Base-by-base conservation (phyloP, 495 filamentous ascomycete genomes). In the Penicillium angulare region DNA sequence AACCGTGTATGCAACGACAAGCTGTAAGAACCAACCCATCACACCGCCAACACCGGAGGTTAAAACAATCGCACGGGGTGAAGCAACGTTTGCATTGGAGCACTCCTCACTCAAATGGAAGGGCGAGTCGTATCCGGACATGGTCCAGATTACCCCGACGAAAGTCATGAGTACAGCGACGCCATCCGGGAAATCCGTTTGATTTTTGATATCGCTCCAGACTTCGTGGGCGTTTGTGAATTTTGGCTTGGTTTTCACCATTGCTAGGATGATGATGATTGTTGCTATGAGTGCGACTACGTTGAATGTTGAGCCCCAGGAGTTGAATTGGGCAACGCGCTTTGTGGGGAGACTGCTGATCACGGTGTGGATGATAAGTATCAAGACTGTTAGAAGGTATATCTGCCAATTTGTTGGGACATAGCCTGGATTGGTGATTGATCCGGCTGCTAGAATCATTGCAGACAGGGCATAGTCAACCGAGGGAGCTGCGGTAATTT, bases 51-150 rank as follows among this genome's bases (percentile, higher is more conserved):
- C 69, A 1, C 68, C 81, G 7, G 80, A 80, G 9, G 87, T 90
- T 58, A 91, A 70, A 20, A 89, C 79, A 50, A 91, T 91, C n/a
- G 87, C 86, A 10, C 87, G 77, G 0, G 87, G 87, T 1, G 86
- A 83, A 27, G 87, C 87, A 43, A 90, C 67, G 46, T 84, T 83
- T 23, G 87, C 87, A 59, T 90, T 90, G 38, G 82, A 84, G 64
- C 87, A 90, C 61, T 91, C 87, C 52, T 91, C 87, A 27, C 80
- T 80, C 18, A 91, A 65, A 65, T 91, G 87, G 61, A 91, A 91
- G 0, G 86, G 83, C 0, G 81, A 80, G 61, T 91, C 87, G 62
- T 88, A 89, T 26, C 86, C 82, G 24, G 72, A 77, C 81, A 85
- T 85, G 13, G 79, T 83, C 80, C 80, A 83, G 55, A 85, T 78